Base-by-base conservation (phyloP, 805 yeast species). In the Candida silvicultrix region DNA sequence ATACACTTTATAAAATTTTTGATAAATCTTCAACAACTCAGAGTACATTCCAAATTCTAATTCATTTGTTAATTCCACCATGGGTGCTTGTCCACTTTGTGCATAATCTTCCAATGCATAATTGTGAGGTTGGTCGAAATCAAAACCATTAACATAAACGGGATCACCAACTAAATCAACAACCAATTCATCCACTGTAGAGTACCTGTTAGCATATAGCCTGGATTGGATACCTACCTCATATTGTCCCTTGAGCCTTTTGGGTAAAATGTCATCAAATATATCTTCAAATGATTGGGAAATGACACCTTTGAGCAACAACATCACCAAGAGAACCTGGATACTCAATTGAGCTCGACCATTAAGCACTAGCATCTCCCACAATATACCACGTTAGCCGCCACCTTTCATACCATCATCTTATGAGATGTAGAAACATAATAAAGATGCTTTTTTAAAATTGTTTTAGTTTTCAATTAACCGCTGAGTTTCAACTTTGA, bases 141-240 rank as follows among this genome's bases (percentile, higher is more conserved):
- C 38, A 25, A 49, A 53, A 25, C 10, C 18, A 15, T 41, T 42
- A 15, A 53, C 41, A 29, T 45, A 48, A 2, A 45, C 43, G 20
- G 49, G 38, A 40, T 53, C 55, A 5, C 47, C 55, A 43, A 53
- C 42, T 14, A 53, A 35, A 2, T 42, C 48, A 6, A 20, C 19
- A 3, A 46, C 46, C 32, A 53, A 32, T 38, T 45, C 53, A 11
- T 49, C 51, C 3, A 51, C 51, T 8, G 47, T 48, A 5, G 16
- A 16, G 31, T 40, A 51, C 22, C 41, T 36, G 6, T 41, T 36
- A 9, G 44, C 44, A 15, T 29, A 41, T 16, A 36, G 12, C 9
- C 22, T 40, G 21, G 21, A 18, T 18, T 34, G 15, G 10, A 34
- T 12, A 18, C 21, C 37, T 4, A 11, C 37, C 12, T 28, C 31